Evolutionary conservation across 805 yeast genomes (phyloP), one percentile per base, ranked within the genome.

Genomic region (Saccharomycopsis olivae): DNA sequence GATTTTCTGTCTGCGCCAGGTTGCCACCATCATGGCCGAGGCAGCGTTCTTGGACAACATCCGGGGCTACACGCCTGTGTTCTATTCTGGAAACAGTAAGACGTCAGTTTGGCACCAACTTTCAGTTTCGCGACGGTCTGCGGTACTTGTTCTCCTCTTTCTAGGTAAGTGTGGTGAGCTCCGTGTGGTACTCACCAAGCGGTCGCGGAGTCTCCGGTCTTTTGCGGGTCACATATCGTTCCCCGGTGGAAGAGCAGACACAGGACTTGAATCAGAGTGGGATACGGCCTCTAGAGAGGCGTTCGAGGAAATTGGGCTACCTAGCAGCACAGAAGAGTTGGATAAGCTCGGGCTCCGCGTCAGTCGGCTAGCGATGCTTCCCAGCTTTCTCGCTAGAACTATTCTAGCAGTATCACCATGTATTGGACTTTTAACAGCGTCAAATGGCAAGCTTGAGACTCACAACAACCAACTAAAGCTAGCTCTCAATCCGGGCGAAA

Each of bases 181-280:
- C 15, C 59, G 89, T 33, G 94, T 85, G 24, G 64, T 88, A 3
- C 59, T 88, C 37, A 88, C 96, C 1, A 77, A 81, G 50, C 60
- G 97, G 46, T 76, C 94, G 2, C 65, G 80, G 35, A 64, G 68
- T 28, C 64, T 89, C 50, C 65, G 75, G 36, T 73, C 73, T 39
- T 88, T 87, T 60, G 81, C 92, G 0, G 96, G 96, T 4, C 95
- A 88, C 56, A 82, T 83, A 4, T 85, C 96, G 1, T 64, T 88
- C 6, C 97, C 97, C 3, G 97, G 97, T 2, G 97, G 96, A 6
- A 84, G 80, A 53, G 87, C 94, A 3, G 96, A 88, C 56, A 53
- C 49, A 31, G 74, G 69, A 0, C 62, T 70, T 15, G 86, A 85
- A 50, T 58, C 69, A 11, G 84, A 82, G 42, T 78, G 80, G 68